These are phyloP conservation scores for Mucor indicus DNA, from an alignment of 371 early-diverging fungal genomes.

Conservation along the genomic window DNA sequence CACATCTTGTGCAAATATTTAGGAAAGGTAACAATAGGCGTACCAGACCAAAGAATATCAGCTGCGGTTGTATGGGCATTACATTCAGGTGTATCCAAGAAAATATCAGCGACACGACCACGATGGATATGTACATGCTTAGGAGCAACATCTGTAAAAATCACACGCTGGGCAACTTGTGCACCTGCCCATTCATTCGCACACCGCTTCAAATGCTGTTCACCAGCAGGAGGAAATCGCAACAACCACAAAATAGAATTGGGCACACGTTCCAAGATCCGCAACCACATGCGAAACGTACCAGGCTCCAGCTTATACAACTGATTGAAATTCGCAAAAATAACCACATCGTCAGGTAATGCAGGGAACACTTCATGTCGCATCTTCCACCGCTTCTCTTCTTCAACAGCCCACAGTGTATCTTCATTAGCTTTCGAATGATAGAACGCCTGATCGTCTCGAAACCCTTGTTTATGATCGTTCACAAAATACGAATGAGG, in stretches of 20 bases:
- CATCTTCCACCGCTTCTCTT: slow-evolving; percentile 82
- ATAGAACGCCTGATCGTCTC: slow-evolving; percentile 61
- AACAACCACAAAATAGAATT: slow-evolving; percentile 87
- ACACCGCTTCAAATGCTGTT: slow-evolving; percentile 66
- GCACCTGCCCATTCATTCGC: slow-evolving; percentile 79
- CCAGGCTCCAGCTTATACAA: slow-evolving; percentile 87
- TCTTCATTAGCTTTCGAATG: slow-evolving; percentile 17
- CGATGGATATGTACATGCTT: slow-evolving; percentile 93
- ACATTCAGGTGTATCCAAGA: slow-evolving; percentile 92
- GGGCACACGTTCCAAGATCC: slow-evolving; percentile 78
- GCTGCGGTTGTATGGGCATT: slow-evolving; percentile 95
- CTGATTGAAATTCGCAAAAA: slow-evolving; percentile 95
- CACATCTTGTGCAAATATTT: slow-evolving; percentile 90
- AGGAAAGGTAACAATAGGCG: slow-evolving; percentile 90
- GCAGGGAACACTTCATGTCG: slow-evolving; percentile 84
- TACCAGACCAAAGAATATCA: slow-evolving; percentile 93
- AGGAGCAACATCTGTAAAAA: slow-evolving; percentile 93
- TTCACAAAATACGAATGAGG: slow-evolving; percentile 92
- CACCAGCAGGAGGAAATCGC: slow-evolving; percentile 89
- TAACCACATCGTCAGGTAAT: slow-evolving; percentile 75
- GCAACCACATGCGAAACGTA: slow-evolving; percentile 82
- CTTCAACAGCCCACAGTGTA: slow-evolving; percentile 72
- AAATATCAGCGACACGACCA: slow-evolving; percentile 89
- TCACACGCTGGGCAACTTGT: slow-evolving; percentile 74
- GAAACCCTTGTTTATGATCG: slow-evolving; percentile 90